A percentile compares a stretch with the other conserved stretches of the same genome.
Conservation (phyloP, 148 eudicot genomes). For the Hydrangea macrophylla region DNA sequence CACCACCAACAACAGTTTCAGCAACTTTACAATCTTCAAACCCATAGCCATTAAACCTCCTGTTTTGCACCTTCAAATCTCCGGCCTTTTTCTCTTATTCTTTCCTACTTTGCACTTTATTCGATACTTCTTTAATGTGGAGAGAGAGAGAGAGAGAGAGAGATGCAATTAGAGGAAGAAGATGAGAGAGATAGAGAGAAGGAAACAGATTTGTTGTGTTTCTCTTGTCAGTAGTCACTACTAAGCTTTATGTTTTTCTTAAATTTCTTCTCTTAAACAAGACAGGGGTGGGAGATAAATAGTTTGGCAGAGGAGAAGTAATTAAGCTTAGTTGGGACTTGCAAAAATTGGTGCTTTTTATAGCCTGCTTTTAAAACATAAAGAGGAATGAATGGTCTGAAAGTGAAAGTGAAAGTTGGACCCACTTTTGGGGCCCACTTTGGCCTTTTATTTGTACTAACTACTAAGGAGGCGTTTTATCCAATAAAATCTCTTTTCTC, state of each 20-base stretch:
- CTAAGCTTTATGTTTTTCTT: background rate
- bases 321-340: slow-evolving; percentile 3
- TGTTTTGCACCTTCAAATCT: slow-evolving; percentile 12
- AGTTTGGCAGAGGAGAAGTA: background rate
- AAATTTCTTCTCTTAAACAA: no score
- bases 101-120: slow-evolving; percentile 27
- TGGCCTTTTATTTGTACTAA: no score
- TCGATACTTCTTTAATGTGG: slow-evolving; percentile 24
- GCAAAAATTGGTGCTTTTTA: slow-evolving; percentile 31
- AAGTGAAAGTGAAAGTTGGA: slow-evolving; percentile 12
- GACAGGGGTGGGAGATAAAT: slow-evolving; percentile 8
- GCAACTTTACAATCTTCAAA: slow-evolving; percentile 24
- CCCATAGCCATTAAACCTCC: slow-evolving; percentile 8
- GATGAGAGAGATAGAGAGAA: slow-evolving; percentile 9
- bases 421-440: background rate
- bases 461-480: background rate
- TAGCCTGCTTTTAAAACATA: slow-evolving; percentile 38
- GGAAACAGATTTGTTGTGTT: slow-evolving; percentile 31
- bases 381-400: slow-evolving; percentile 8
- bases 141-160: background rate
- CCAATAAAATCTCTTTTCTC: background rate
- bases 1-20: slow-evolving; percentile 17
- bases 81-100: slow-evolving; percentile 19
- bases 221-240: background rate
- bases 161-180: background rate